Percentiles rank a stretch among this genome's conserved stretches.
phyloP scores from a whole-genome alignment of 1,139 yeast species.

The Petasospora rhodanensis region DNA sequence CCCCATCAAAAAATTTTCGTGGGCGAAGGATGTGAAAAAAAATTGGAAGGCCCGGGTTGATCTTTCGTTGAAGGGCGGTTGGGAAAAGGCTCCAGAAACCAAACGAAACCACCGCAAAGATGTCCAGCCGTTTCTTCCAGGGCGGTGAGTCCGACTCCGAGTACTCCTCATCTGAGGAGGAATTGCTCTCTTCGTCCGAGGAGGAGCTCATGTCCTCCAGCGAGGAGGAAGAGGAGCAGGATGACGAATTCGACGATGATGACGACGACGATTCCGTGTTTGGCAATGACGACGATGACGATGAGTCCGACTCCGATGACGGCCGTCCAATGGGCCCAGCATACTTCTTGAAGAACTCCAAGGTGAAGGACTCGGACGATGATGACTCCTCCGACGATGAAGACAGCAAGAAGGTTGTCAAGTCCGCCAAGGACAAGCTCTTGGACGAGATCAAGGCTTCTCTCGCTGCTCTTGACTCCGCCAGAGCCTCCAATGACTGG shows the following conservation, averaged over 20 bases:
- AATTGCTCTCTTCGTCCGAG: slow-evolving; percentile 44
- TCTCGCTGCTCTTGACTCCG: slow-evolving; percentile 65
- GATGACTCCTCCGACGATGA: slow-evolving; percentile 51
- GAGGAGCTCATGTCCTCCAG: slow-evolving; percentile 33
- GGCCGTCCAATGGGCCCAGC: slow-evolving; percentile 47
- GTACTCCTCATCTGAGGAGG: slow-evolving; percentile 66
- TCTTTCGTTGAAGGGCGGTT: too few relatives aligned
- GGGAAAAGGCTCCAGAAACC: slow-evolving; percentile 1
- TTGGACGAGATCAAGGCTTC: slow-evolving; percentile 77
- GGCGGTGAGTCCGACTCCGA: slow-evolving; percentile 33
- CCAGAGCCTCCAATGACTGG: slow-evolving; percentile 78
- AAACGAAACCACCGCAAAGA: slow-evolving; percentile 19
- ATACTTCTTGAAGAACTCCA: slow-evolving; percentile 54
- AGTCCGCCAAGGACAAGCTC: slow-evolving; percentile 89
- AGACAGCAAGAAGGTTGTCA: slow-evolving; percentile 78
- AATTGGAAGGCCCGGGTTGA: too few relatives aligned
- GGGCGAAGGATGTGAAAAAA: too few relatives aligned
- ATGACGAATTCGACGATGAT: slow-evolving; percentile 29
- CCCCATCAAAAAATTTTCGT: too few relatives aligned
- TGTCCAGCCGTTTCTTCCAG: slow-evolving; percentile 64
- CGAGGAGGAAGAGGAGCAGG: slow-evolving; percentile 22
- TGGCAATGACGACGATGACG: slow-evolving; percentile 38
- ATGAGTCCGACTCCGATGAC: slow-evolving; percentile 33
- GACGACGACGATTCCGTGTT: slow-evolving; percentile 35
- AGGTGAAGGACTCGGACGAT: slow-evolving; percentile 42